Conservation (phyloP, 805 yeast genomes). For the Debaryomyces castellii region DNA sequence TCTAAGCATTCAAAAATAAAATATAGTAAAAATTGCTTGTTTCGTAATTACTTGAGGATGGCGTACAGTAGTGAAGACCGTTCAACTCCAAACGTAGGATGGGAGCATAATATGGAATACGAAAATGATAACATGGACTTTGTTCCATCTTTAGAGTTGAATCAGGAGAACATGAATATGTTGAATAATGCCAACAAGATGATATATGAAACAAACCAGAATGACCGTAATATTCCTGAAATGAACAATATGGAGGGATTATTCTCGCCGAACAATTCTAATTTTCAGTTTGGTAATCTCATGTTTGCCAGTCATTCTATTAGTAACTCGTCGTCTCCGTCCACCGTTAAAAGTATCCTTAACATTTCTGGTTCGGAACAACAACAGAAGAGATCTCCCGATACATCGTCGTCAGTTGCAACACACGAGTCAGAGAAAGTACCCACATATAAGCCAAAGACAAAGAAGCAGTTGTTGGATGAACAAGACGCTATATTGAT, state of each 20-base stretch:
- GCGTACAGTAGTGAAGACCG: neutral
- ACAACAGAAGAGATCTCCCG: neutral
- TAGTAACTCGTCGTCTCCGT: constrained; percentile 4
- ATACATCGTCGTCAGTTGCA: neutral
- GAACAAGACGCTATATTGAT: constrained; percentile 38
- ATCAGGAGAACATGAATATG: constrained; percentile 3
- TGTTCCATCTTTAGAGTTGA: constrained; percentile 1
- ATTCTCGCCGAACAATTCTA: neutral
- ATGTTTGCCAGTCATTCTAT: neutral
- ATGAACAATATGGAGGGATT: neutral
- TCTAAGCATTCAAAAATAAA: neutral
- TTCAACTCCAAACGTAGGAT: neutral
- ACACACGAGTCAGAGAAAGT: neutral
- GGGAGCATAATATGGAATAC: neutral
- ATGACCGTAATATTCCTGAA: neutral
- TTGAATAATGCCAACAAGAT: constrained; percentile 2
- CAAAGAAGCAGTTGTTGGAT: constrained; percentile 27
- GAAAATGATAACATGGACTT: neutral
- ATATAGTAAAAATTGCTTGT: neutral
- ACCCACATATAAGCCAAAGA: constrained; percentile 8
- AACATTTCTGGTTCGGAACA: neutral
- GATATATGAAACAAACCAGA: neutral
- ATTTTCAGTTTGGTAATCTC: neutral
- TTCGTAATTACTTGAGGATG: neutral
- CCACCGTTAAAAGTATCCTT: neutral